Conservation (phyloP, 2,329 filamentous ascomycete genomes). For the Dothistroma pini region DNA sequence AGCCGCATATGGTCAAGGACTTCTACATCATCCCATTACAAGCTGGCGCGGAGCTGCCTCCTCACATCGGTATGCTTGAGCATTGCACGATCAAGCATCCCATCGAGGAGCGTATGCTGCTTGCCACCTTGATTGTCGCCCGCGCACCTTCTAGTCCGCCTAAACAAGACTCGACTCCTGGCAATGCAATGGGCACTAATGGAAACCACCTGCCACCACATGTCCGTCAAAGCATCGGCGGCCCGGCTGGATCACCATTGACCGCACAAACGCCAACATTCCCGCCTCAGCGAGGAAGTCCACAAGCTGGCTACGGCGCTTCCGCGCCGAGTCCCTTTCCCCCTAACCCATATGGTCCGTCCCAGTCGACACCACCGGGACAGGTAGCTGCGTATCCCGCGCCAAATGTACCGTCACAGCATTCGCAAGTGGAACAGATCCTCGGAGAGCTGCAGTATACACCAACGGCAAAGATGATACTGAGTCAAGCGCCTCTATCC, state of each 20-base stretch:
- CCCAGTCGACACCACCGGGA: slow-evolving; percentile 34
- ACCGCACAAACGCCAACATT: slow-evolving; percentile 38
- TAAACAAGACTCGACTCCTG: slow-evolving; percentile 34
- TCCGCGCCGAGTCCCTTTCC: slow-evolving; percentile 28
- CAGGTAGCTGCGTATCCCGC: slow-evolving; percentile 34
- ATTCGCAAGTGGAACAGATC: slow-evolving; percentile 40
- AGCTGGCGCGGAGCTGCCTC: slow-evolving; percentile 66
- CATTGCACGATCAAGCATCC: slow-evolving; percentile 73
- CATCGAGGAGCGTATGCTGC: slow-evolving; percentile 69
- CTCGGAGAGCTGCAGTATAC: slow-evolving; percentile 42
- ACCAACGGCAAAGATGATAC: slow-evolving; percentile 41
- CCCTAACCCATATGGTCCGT: slow-evolving; percentile 39
- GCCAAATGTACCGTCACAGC: slow-evolving; percentile 27
- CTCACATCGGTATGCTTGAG: slow-evolving; percentile 84
- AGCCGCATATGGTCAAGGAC: slow-evolving; percentile 66
- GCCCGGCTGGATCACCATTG: slow-evolving; percentile 35
- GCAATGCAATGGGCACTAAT: slow-evolving; percentile 17
- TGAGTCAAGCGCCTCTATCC: slow-evolving; percentile 21
- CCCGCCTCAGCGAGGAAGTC: slow-evolving; percentile 36
- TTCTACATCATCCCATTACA: slow-evolving; percentile 87
- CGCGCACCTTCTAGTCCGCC: slow-evolving; percentile 46
- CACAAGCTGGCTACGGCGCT: slow-evolving; percentile 23
- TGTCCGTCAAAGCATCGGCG: slow-evolving; percentile 24
- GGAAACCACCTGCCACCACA: slow-evolving; percentile 21
- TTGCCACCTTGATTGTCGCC: slow-evolving; percentile 81